These are phyloP conservation scores for Rhododendron henanense DNA, from an alignment of 148 eudicot genomes.

Conservation along the genomic window DNA sequence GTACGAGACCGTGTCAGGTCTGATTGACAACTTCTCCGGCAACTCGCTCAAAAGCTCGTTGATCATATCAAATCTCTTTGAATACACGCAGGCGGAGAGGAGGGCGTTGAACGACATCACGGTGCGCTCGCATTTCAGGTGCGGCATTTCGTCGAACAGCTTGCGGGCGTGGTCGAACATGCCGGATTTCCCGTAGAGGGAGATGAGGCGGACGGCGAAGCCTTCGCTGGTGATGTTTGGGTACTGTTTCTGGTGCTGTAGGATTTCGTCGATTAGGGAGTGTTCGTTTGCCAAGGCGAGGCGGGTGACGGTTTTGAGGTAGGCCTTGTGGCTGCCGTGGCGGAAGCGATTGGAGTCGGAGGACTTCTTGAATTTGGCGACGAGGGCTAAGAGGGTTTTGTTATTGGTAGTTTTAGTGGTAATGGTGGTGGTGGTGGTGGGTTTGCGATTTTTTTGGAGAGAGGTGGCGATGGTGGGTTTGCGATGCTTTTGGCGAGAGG, in stretches of 20 bases:
- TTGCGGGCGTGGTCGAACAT: constrained; percentile 57
- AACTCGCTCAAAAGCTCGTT: constrained; percentile 30
- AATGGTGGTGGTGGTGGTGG: neutral
- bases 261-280: constrained; percentile 39
- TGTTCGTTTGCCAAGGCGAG: constrained; percentile 26
- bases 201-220: constrained; percentile 39
- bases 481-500: neutral
- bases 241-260: constrained; percentile 53
- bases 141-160: constrained; percentile 75
- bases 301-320: constrained; percentile 31
- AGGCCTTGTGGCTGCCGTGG: neutral
- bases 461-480: neutral
- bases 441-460: neutral
- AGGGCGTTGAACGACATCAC: constrained; percentile 56
- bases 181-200: constrained; percentile 39
- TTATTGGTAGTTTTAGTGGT: neutral
- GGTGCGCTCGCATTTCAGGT: constrained; percentile 36
- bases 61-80: constrained; percentile 36
- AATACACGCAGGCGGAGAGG: constrained; percentile 44
- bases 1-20: constrained; percentile 48
- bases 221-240: constrained; percentile 35
- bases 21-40: constrained; percentile 29
- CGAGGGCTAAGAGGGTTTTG: constrained; percentile 11
- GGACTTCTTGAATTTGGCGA: constrained; percentile 28
- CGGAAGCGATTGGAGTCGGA: constrained; percentile 25